Conservation (phyloP, 1,139 yeast species). For the Candida albicans region DNA sequence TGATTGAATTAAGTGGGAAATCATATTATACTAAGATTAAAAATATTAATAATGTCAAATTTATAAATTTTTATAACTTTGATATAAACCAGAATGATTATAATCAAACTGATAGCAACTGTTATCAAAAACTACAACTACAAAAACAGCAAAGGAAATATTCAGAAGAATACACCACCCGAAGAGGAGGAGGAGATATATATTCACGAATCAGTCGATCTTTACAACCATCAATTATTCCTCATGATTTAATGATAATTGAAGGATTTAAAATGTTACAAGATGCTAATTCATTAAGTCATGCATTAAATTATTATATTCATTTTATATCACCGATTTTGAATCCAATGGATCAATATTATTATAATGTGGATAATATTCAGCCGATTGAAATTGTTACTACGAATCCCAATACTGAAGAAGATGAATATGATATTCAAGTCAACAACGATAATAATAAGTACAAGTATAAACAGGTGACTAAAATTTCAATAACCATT, state of each 20-base stretch:
- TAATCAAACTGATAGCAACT: too few relatives aligned
- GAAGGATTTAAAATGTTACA: not conserved
- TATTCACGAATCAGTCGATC: constrained; percentile 9
- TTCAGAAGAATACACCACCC: not conserved
- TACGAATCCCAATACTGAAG: not conserved
- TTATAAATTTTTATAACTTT: constrained; percentile 19
- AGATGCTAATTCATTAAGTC: constrained; percentile 20
- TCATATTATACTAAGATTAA: constrained; percentile 18
- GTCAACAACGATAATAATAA: too few relatives aligned
- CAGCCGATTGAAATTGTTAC: too few relatives aligned
- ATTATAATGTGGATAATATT: constrained; percentile 4
- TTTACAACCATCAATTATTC: constrained; percentile 18
- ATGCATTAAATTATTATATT: constrained; percentile 28
- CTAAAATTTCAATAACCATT: constrained; percentile 20
- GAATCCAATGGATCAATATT: constrained; percentile 24
- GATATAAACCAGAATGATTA: constrained; percentile 14
- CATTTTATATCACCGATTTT: constrained; percentile 29
- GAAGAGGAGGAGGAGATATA: not conserved
- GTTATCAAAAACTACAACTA: too few relatives aligned
- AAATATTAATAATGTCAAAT: constrained; percentile 17
- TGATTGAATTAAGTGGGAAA: constrained; percentile 15
- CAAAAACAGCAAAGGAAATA: too few relatives aligned
- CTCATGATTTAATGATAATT: constrained; percentile 21
- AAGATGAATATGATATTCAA: not conserved
- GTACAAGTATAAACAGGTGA: too few relatives aligned